Conservation (phyloP, 106 monocot species). For the Cymbidium sinense region DNA sequence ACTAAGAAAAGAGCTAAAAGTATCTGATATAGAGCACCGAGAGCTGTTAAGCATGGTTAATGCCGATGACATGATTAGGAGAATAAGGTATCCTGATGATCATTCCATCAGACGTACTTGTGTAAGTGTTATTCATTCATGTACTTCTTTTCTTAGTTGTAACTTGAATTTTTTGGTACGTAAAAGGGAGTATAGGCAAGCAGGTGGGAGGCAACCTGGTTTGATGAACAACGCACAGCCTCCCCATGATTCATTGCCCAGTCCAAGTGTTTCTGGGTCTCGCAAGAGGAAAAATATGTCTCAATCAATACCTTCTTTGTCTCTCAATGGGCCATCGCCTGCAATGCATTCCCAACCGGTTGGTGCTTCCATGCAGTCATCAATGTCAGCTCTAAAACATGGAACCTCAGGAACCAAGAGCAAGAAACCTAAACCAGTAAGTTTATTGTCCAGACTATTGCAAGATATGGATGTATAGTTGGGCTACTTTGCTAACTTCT, state of each 20-base stretch:
- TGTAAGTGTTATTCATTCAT: too few species aligned
- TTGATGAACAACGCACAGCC: constrained; percentile 28
- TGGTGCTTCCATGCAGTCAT: constrained; percentile 43
- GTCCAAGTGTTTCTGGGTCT: constrained; percentile 54
- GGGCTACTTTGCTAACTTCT: background rate
- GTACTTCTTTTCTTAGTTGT: background rate
- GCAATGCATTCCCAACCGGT: constrained; percentile 38
- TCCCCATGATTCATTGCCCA: constrained; percentile 38
- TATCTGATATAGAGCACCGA: constrained; percentile 81
- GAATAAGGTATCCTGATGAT: constrained; percentile 86
- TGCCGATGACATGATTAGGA: constrained; percentile 62
- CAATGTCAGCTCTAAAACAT: constrained; percentile 56
- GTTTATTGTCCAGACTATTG: constrained; percentile 11
- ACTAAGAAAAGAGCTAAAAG: constrained; percentile 74
- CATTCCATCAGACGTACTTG: background rate
- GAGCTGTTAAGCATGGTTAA: constrained; percentile 63
- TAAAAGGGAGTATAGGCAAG: constrained; percentile 58
- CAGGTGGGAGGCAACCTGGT: constrained; percentile 40
- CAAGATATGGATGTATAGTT: background rate
- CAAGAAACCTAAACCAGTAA: constrained; percentile 81
- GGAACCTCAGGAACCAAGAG: constrained; percentile 48
- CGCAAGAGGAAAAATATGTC: constrained; percentile 51
- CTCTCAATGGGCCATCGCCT: constrained; percentile 38
- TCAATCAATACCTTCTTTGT: constrained; percentile 25
- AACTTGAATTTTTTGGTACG: background rate